These are phyloP conservation scores for Syzygium jambos DNA, from an alignment of 345 rosid species.

Conservation along the genomic window DNA sequence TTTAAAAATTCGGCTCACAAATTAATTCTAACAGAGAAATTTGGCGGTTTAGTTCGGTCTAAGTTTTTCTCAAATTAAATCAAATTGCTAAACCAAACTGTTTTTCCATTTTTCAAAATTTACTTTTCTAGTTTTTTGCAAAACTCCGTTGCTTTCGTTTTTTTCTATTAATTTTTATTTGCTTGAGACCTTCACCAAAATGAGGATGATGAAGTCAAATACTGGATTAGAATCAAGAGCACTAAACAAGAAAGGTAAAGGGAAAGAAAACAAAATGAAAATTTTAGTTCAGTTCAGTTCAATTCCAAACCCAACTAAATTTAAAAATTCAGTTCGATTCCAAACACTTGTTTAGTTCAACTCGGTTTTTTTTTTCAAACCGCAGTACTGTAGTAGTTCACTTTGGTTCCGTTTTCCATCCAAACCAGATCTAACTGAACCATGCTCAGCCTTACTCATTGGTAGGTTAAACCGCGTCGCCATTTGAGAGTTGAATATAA, in stretches of 20 bases:
- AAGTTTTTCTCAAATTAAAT: not conserved
- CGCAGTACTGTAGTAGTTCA: not conserved
- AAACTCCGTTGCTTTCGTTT: not conserved
- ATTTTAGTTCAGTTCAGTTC: not conserved
- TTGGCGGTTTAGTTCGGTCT: not conserved
- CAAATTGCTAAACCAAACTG: no score
- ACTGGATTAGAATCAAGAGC: not conserved
- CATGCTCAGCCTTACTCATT: not conserved
- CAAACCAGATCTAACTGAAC: not conserved
- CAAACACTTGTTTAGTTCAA: not conserved
- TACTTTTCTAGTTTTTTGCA: not conserved
- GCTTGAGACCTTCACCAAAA: not conserved
- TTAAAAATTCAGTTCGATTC: not conserved
- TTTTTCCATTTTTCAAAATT: no score
- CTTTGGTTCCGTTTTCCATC: not conserved
- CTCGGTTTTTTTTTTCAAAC: not conserved
- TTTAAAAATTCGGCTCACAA: not conserved
- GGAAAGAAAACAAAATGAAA: not conserved
- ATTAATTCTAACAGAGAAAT: no score
- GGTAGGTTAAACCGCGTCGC: not conserved
- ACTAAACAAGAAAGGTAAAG: not conserved
- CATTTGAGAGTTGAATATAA: not conserved
- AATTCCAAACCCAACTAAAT: not conserved
- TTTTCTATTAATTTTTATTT: no score
- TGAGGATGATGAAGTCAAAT: not conserved